These are phyloP conservation scores for Pseudoturritis turrita DNA, from an alignment of 345 rosid species.

Conservation along the genomic window DNA sequence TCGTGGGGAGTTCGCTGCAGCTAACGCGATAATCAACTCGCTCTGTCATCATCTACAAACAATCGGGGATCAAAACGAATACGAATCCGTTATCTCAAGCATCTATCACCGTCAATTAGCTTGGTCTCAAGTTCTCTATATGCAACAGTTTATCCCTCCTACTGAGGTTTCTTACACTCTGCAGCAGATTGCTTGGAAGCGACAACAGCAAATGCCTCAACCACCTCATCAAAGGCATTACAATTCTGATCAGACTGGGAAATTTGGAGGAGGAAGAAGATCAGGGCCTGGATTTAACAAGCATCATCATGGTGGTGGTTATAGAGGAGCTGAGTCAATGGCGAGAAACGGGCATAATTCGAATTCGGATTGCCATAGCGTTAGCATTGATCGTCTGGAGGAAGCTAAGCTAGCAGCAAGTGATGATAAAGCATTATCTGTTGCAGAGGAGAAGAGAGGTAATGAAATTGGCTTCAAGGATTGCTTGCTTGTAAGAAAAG, in stretches of 20 bases:
- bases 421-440: constrained; percentile 34
- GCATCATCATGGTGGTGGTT: constrained; percentile 33
- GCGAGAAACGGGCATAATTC: constrained; percentile 41
- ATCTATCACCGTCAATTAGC: constrained; percentile 73
- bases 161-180: constrained; percentile 52
- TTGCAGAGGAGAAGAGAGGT: constrained; percentile 61
- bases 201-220: constrained; percentile 49
- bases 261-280: constrained; percentile 50
- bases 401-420: constrained; percentile 36
- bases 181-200: constrained; percentile 63
- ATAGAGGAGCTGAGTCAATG: constrained; percentile 30
- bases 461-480: neutral
- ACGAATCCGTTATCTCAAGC: constrained; percentile 46
- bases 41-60: constrained; percentile 63
- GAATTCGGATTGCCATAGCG: constrained; percentile 26
- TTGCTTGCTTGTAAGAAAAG: constrained; percentile 28
- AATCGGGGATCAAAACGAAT: constrained; percentile 69
- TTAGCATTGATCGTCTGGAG: constrained; percentile 29
- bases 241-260: constrained; percentile 47
- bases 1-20: constrained; percentile 87
- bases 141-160: constrained; percentile 77
- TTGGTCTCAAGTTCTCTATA: constrained; percentile 72
- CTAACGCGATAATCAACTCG: constrained; percentile 82
- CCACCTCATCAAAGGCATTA: constrained; percentile 34
- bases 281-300: constrained; percentile 41